Evolutionary conservation across 306 rosid genomes (phyloP), one percentile per base, ranked within the genome.

Genomic region (Castanospermum australe): DNA sequence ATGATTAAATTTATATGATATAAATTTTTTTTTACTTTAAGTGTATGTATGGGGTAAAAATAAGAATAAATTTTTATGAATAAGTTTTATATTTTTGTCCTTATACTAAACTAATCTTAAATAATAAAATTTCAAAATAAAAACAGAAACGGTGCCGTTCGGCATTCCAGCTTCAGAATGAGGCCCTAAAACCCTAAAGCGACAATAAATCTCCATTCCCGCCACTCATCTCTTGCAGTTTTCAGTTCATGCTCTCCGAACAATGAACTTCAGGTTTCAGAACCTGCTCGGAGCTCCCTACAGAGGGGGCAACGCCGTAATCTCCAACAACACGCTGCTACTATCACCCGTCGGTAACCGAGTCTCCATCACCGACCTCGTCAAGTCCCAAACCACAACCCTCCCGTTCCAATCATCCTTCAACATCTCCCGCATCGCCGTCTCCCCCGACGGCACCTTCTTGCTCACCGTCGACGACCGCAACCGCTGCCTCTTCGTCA

Each of bases 221-320:
- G 47, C 60, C 79, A 42, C 68, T 13, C 20, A 41, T 54, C 47
- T 11, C 10, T 15, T 10, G 17, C 21, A 39, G 20, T n/a, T n/a
- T n/a, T n/a, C n/a, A n/a, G n/a, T n/a, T n/a, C n/a, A n/a, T 5
- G 6, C 13, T 0, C 3, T 5, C 32, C 1, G 33, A 67, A 73
- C 78, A 15, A 95, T 95, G 99, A 93, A 95, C 77, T 95, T 82
- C 91, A 67, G 93, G 76, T 93, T 95, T 84, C 96, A 91, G 56
- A 95, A 95, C 62, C 98, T 95, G 14, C 90, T 95, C 0, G 98
- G 99, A 62, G 98, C 98, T 28, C 99, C 99, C 2, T 94, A 92
- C 89, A 78, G 99, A 73, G 99, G 99, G 3, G 99, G 99, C 56
- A 91, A 93, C 84, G 83, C 74, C 5, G 84, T 90, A 3, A 77